Evolutionary conservation across 768 basidiomycete genomes (phyloP).

Genomic region (Podaxis rugospora): DNA sequence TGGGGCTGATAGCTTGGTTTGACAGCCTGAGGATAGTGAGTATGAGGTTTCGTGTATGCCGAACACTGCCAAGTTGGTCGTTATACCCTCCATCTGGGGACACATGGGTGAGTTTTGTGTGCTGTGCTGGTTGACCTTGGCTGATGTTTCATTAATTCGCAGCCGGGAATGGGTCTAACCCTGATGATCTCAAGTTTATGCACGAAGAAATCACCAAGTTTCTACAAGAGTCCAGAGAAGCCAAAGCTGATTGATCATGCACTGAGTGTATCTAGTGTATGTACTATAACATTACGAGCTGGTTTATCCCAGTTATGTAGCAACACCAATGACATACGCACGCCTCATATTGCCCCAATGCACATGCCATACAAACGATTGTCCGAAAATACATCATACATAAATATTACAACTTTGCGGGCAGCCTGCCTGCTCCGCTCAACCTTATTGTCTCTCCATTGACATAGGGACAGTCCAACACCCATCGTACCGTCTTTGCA

Average conservation of each 20-base stretch:
- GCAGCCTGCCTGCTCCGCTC: constrained; percentile 38
- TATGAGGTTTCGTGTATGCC: constrained; percentile 39
- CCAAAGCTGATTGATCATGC: background rate
- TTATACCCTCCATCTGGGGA: constrained; percentile 57
- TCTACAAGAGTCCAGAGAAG: constrained; percentile 26
- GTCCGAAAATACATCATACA: background rate
- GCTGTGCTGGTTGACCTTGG: background rate
- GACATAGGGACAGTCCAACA: constrained; percentile 47
- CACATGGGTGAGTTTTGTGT: constrained; percentile 40
- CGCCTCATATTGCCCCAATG: too few species aligned
- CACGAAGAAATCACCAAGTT: constrained; percentile 39
- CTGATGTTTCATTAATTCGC: background rate
- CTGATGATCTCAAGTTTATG: constrained; percentile 38
- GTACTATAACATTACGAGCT: too few species aligned
- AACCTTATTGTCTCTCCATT: constrained; percentile 51
- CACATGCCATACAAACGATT: background rate
- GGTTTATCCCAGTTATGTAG: too few species aligned
- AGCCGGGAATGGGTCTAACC: constrained; percentile 43
- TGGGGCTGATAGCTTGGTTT: background rate
- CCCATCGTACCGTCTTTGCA: constrained; percentile 44
- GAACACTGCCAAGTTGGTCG: constrained; percentile 37
- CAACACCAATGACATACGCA: too few species aligned
- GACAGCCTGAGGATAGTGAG: constrained; percentile 50
- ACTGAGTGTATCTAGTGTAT: too few species aligned
- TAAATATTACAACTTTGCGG: constrained; percentile 28